A percentile compares a stretch with the other conserved stretches of the same genome.
Conservation (phyloP, 768 basidiomycete species). For the Suillus subaureus region DNA sequence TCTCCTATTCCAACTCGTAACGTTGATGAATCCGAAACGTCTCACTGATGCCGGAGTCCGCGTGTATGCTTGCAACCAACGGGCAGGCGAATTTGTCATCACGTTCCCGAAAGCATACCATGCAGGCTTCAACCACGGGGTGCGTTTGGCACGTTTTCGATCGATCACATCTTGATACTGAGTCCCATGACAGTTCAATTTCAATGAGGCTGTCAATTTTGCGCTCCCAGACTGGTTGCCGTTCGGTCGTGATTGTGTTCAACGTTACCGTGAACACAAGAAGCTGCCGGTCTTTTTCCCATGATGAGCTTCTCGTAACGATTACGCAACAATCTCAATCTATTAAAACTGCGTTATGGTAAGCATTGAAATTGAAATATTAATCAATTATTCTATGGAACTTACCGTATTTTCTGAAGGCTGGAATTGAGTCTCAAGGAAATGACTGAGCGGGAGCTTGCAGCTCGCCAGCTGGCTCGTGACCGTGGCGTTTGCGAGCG, state of each 20-base stretch:
- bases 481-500: slow-evolving; percentile 62
- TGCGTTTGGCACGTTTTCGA: slow-evolving; percentile 47
- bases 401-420: slow-evolving; percentile 49
- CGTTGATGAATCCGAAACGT: slow-evolving; percentile 93
- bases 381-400: slow-evolving; percentile 17
- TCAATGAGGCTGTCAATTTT: slow-evolving; percentile 99
- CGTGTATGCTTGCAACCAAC: slow-evolving; percentile 93
- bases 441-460: slow-evolving; percentile 86
- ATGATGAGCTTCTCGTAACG: slow-evolving; percentile 96
- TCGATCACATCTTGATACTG: slow-evolving; percentile 18
- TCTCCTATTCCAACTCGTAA: slow-evolving; percentile 95
- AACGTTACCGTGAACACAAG: slow-evolving; percentile 85
- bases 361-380: slow-evolving; percentile 29
- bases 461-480: slow-evolving; percentile 64
- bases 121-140: slow-evolving; percentile 97
- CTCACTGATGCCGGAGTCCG: slow-evolving; percentile 87
- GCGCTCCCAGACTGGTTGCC: slow-evolving; percentile 95
- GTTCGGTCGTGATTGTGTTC: slow-evolving; percentile 84
- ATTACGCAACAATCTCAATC: slow-evolving; percentile 94
- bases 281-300: slow-evolving; percentile 98
- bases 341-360: slow-evolving; percentile 94
- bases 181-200: slow-evolving; percentile 72
- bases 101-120: slow-evolving; percentile 99
- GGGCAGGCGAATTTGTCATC: slow-evolving; percentile 96
- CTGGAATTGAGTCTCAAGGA: slow-evolving; percentile 80